Evolutionary conservation across 1,284 basidiomycete species (phyloP).

Genomic region (Ganoderma sinense): DNA sequence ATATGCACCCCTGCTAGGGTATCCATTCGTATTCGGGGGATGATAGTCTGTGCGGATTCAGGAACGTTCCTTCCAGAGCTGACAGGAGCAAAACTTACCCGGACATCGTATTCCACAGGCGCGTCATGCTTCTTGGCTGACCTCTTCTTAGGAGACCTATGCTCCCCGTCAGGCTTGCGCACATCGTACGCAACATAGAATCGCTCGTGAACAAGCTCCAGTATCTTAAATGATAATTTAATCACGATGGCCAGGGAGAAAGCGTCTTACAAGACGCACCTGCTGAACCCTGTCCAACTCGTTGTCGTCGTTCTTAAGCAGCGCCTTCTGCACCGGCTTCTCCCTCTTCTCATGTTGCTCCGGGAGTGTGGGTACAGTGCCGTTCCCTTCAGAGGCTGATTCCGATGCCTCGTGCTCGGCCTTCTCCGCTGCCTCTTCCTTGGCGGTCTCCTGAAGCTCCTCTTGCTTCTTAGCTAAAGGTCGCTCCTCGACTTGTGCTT

Average conservation of each 20-base stretch:
- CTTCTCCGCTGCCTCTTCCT: constrained; percentile 1
- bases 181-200: constrained; percentile 78
- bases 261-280: constrained; percentile 50
- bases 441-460: constrained; percentile 60
- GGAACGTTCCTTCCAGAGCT: not conserved
- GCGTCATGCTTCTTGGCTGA: constrained; percentile 35
- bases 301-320: constrained; percentile 89
- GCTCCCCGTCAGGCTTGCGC: constrained; percentile 45
- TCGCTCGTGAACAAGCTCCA: constrained; percentile 77
- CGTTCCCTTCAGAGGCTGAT: constrained; percentile 24
- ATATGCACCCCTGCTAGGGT: constrained; percentile 83
- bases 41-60: constrained; percentile 68
- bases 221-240: constrained; percentile 55
- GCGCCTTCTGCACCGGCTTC: constrained; percentile 65
- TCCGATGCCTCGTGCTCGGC: constrained; percentile 10
- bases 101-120: constrained; percentile 60
- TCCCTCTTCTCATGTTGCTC: constrained; percentile 41
- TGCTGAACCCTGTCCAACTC: constrained; percentile 82
- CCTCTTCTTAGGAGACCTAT: constrained; percentile 43
- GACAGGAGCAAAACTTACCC: constrained; percentile 51
- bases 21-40: constrained; percentile 79
- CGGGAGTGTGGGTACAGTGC: constrained; percentile 22
- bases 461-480: constrained; percentile 92
- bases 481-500: constrained; percentile 86
- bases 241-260: not conserved